A percentile compares a stretch with the other conserved stretches of the same genome.
Conservation (phyloP, 1,139 yeast genomes). For the Lodderomyces theae region DNA sequence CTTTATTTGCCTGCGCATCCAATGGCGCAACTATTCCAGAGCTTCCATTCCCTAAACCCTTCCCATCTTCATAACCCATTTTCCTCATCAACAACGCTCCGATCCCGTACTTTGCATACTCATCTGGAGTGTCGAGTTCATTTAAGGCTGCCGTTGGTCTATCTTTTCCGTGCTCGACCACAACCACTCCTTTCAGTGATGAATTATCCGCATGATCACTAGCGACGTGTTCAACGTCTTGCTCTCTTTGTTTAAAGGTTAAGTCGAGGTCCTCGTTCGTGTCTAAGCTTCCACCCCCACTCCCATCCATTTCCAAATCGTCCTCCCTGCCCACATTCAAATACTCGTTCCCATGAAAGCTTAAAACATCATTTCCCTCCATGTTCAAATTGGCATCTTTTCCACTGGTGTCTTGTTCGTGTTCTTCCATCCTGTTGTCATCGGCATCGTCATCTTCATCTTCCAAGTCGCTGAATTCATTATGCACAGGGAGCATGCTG, state of each 20-base stretch:
- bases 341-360: no score
- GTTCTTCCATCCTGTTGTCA: neutral
- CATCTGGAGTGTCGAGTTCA: conserved; percentile 1
- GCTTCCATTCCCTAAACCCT: conserved; percentile 71
- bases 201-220: no score
- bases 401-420: neutral
- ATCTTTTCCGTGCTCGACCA: neutral
- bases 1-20: conserved; percentile 54
- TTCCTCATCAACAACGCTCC: conserved; percentile 77
- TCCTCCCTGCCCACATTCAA: no score
- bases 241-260: no score
- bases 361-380: no score
- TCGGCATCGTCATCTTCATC: conserved; percentile 12
- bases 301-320: neutral
- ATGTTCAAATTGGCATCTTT: neutral
- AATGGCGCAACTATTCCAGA: conserved; percentile 80
- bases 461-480: conserved; percentile 25
- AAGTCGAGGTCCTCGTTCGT: no score
- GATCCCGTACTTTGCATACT: conserved; percentile 57
- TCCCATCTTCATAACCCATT: conserved; percentile 87
- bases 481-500: conserved; percentile 15
- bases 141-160: neutral
- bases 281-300: no score
- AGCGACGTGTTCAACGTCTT: no score
- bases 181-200: no score